Percentiles rank a stretch among this genome's conserved stretches.
Evolutionary conservation across 768 basidiomycete species (phyloP).

Genomic region (Paxillus involutus): DNA sequence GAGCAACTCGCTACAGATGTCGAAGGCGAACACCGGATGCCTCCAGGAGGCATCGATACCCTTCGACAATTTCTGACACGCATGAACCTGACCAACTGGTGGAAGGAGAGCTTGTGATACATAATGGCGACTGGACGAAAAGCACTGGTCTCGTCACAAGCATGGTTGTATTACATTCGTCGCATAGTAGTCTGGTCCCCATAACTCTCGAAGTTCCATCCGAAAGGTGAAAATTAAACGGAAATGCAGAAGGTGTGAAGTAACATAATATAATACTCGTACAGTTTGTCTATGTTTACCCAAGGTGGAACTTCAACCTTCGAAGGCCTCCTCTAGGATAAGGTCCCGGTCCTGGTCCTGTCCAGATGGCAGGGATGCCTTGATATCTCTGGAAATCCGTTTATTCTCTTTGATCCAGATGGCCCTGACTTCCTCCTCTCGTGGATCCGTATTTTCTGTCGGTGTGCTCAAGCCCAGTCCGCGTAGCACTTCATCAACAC

Average conservation of each 20-base stretch:
- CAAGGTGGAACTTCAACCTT: slow-evolving; percentile 23
- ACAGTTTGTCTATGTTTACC: neutral
- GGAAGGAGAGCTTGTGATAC: slow-evolving; percentile 32
- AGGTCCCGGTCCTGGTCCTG: slow-evolving; percentile 3
- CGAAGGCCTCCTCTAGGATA: slow-evolving; percentile 34
- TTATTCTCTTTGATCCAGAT: slow-evolving; percentile 43
- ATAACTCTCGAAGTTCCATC: no score
- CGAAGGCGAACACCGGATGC: slow-evolving; percentile 32
- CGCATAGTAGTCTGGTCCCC: neutral
- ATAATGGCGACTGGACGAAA: neutral
- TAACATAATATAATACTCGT: slow-evolving; percentile 4
- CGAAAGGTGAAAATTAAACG: slow-evolving; percentile 7
- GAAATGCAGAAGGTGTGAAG: slow-evolving; percentile 7
- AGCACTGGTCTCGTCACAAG: neutral
- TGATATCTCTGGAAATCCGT: slow-evolving; percentile 38
- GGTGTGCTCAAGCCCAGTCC: slow-evolving; percentile 49
- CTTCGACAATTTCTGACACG: slow-evolving; percentile 55
- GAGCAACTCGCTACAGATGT: slow-evolving; percentile 24
- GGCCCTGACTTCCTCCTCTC: slow-evolving; percentile 42
- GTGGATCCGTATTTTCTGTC: slow-evolving; percentile 30
- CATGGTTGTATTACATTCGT: slow-evolving; percentile 11
- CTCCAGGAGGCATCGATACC: slow-evolving; percentile 53
- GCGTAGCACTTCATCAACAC: slow-evolving; percentile 67
- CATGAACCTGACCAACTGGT: slow-evolving; percentile 60
- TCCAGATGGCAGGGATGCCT: slow-evolving; percentile 13